Base-by-base conservation (phyloP, 192 early-diverging fungal genomes). In the Cladochytrium replicatum region DNA sequence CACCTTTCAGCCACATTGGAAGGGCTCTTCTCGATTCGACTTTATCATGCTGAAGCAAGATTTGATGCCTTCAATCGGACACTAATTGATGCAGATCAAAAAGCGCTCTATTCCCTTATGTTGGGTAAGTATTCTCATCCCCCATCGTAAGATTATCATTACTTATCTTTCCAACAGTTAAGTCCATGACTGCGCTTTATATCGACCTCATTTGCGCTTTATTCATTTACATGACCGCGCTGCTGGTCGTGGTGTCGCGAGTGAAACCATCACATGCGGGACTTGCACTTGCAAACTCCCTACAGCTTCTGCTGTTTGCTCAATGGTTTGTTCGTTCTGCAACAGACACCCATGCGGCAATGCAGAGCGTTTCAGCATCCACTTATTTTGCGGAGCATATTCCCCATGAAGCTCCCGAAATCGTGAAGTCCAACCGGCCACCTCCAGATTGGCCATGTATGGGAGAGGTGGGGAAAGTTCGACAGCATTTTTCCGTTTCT, bases 1-100 rank as follows among this genome's bases (percentile, higher is more conserved):
- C 84, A 86, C 55, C 60, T 86, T 29, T 80, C 83, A 0, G 69
- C 80, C 6, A 83, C 84, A 6, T 56, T 86, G 0, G 80, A 86
- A 47, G 84, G 84, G 0, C 64, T 86, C 4, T 78, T 79, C 42
- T 72, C 63, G 11, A 86, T 86, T 45, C 65, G 84, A 6, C 68
- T 81, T 13, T 86, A 85, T 46, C 57, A 74, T 17, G 75, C 67
- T 1, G 63, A 84, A 54, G 54, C 57, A 1, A 59, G 76, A 26
- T 86, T 86, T 49, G 78, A 80, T 46, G 45, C 57, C 4, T 64
- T 69, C 41, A 84, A 85, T 63, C 52, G 73, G 3, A 52, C 45
- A 4, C 67, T 74, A 43, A 82, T 86, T 38, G 81, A 86, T 52
- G 61, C 67, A 11, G 81, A 86, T 50, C 78, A 83, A 52, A 80